Evolutionary conservation across 345 rosid genomes (phyloP).

Genomic region (Sisymbrium irio): DNA sequence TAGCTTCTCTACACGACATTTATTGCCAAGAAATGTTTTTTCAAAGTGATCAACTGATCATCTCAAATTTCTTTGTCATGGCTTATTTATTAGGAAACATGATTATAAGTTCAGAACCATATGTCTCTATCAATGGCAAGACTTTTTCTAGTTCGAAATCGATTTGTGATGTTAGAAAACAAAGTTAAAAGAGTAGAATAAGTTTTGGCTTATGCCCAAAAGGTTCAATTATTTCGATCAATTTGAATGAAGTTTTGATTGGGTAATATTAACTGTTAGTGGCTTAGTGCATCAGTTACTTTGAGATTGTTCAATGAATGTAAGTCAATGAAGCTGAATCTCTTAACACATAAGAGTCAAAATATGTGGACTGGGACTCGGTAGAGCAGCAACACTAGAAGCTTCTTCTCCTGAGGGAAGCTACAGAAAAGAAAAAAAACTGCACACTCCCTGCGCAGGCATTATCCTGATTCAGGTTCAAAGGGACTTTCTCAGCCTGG

Average conservation of each 20-base stretch:
- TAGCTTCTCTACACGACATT: not conserved
- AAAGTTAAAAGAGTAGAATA: not conserved
- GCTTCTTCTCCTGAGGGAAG: constrained; percentile 44
- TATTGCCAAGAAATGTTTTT: not conserved
- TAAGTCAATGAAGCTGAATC: not conserved
- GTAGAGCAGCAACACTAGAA: constrained; percentile 24
- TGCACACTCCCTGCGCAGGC: constrained; percentile 99
- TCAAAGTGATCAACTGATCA: not conserved
- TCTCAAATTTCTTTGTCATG: not conserved
- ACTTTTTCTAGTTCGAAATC: not conserved
- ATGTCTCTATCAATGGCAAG: not conserved
- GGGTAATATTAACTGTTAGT: not conserved
- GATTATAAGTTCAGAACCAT: not conserved
- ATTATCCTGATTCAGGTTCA: constrained; percentile 99
- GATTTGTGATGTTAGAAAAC: not conserved
- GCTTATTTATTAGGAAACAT: not conserved
- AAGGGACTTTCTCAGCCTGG: constrained; percentile 99
- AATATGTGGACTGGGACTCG: constrained; percentile 12
- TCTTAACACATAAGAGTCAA: not conserved
- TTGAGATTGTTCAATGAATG: not conserved
- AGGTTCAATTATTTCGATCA: not conserved
- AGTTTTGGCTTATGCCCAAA: not conserved
- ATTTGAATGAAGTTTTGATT: not conserved
- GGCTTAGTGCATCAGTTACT: constrained; percentile 8
- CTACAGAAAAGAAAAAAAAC: constrained; percentile 45